Conservation (phyloP, 2,329 filamentous ascomycete species). For the Ambrosiella xylebori region DNA sequence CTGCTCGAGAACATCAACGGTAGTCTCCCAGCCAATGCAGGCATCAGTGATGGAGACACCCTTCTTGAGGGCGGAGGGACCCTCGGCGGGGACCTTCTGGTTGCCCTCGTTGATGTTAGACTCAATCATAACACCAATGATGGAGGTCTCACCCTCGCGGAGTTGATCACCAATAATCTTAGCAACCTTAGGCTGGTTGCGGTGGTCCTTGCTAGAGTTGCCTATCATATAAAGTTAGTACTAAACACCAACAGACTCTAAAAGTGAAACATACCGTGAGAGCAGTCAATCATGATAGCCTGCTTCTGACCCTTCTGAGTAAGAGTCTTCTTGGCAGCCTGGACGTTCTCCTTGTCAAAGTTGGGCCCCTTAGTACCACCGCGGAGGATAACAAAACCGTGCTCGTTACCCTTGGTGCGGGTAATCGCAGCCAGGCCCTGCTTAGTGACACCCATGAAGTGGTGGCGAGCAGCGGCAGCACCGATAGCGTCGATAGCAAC, state of each 20-base stretch:
- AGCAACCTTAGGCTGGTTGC: slow-evolving; percentile 90
- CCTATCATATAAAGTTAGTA: slow-evolving; percentile 20
- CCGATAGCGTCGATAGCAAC: slow-evolving; percentile 96
- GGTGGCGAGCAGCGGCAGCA: slow-evolving; percentile 66
- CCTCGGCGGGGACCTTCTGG: slow-evolving; percentile 76
- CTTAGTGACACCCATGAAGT: slow-evolving; percentile 98
- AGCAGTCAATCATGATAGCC: slow-evolving; percentile 97
- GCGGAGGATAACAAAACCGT: slow-evolving; percentile 91
- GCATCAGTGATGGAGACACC: slow-evolving; percentile 92
- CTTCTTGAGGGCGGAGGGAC: slow-evolving; percentile 60
- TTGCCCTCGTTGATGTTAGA: slow-evolving; percentile 86
- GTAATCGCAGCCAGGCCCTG: slow-evolving; percentile 91
- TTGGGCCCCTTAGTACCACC: slow-evolving; percentile 88
- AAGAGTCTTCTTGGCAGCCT: slow-evolving; percentile 60
- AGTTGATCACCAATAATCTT: slow-evolving; percentile 69
- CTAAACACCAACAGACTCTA: background rate
- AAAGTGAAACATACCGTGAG: slow-evolving; percentile 49
- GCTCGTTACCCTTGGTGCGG: slow-evolving; percentile 80
- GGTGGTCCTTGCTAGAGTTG: slow-evolving; percentile 94
- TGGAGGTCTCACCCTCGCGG: slow-evolving; percentile 67
- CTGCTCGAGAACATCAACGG: slow-evolving; percentile 64
- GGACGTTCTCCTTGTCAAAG: slow-evolving; percentile 73
- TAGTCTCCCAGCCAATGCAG: slow-evolving; percentile 85
- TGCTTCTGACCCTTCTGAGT: slow-evolving; percentile 67
- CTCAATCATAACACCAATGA: slow-evolving; percentile 97